Evolutionary conservation across 139 green algal species (phyloP).

Genomic region (Diplosphaera chodatii): DNA sequence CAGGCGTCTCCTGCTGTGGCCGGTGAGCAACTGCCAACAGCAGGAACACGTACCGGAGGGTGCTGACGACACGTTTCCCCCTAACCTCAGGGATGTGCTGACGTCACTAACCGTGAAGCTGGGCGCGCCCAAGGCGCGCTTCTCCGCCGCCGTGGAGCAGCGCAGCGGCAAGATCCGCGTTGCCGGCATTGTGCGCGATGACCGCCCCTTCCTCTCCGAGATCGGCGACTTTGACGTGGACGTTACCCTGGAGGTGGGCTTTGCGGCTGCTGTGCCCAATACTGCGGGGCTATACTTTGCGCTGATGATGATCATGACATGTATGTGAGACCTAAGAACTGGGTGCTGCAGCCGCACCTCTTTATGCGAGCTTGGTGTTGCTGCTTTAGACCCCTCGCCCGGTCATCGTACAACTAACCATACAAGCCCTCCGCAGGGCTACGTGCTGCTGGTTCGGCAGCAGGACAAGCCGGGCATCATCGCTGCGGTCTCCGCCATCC

Average conservation of each 20-base stretch:
- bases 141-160: conserved; percentile 59
- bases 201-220: conserved; percentile 72
- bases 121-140: conserved; percentile 51
- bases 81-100: conserved; percentile 37
- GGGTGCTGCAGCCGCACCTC: no score
- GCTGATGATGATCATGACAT: no score
- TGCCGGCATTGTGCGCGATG: conserved; percentile 62
- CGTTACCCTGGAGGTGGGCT: conserved; percentile 42
- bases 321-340: no score
- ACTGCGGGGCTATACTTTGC: no score
- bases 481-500: conserved; percentile 58
- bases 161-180: conserved; percentile 53
- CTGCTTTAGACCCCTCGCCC: no score
- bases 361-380: no score
- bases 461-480: conserved; percentile 92
- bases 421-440: conserved; percentile 63
- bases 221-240: conserved; percentile 88
- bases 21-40: no score
- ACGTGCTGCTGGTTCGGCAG: conserved; percentile 72
- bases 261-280: no score
- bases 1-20: no score
- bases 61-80: no score
- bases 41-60: no score
- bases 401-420: no score
- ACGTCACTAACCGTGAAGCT: conserved; percentile 57